Base-by-base conservation (phyloP, 2,329 filamentous ascomycete genomes). In the Colletotrichum eleusines region DNA sequence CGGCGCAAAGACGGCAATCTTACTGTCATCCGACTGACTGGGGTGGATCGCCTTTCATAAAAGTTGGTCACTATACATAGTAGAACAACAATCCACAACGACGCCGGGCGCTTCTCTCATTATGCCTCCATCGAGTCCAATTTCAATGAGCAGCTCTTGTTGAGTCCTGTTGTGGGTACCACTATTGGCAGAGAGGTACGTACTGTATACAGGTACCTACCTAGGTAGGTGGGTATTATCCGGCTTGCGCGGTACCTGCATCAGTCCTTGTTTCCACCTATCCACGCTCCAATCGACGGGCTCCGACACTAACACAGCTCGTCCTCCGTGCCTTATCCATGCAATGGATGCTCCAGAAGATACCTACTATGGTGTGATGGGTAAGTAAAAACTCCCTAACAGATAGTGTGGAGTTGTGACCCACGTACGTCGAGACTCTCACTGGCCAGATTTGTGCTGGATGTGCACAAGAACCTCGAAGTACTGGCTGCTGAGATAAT, bases 211-310 rank as follows among this genome's bases (percentile, higher is more conserved):
- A 33, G 31, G 31, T 33, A 33, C 31, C 31, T 33, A 33, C 31
- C n/a, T 4, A 35, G 9, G 8, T 51, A 62, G 58, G 63, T 63
- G 20, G 69, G 65, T 64, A 69, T 59, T 54, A 60, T 33, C 33
- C 65, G 53, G 57, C 58, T 59, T 59, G 57, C 69, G 65, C 48
- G 51, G 69, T 72, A 66, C 69, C 69, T 72, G 66, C 66, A 70
- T 72, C 42, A 26, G 58, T 33, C 58, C 58, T 33, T 71, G 57
- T 48, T 46, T 53, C 58, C 54, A 59, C 31, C 4, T 40, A 40
- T 33, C 11, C 12, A 40, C 23, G 44, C 44, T 68, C 58, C 53
- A 63, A 48, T 63, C 42, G 51, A 68, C 58, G 58, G 64, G 33
- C 64, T 59, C 53, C 46, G 51, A 69, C 68, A 67, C 64, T 69